Evolutionary conservation across 768 basidiomycete genomes (phyloP).

Genomic region (Psilocybe cyanescens): DNA sequence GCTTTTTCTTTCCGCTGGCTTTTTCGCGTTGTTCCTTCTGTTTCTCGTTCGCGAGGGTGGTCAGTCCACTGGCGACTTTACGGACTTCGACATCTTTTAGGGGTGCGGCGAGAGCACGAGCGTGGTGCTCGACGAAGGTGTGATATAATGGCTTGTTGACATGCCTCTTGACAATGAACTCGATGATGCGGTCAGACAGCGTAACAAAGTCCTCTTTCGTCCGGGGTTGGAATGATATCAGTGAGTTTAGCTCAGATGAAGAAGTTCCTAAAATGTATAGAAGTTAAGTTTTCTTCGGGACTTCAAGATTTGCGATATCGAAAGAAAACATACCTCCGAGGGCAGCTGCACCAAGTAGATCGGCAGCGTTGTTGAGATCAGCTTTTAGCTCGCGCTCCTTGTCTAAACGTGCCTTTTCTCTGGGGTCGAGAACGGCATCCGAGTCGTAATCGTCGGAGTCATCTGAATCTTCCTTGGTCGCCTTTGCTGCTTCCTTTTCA

Average conservation of each 20-base stretch:
- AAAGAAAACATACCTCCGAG: conserved; percentile 56
- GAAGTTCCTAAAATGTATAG: conserved; percentile 56
- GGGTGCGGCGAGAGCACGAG: conserved; percentile 71
- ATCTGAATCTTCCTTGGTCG: conserved; percentile 45
- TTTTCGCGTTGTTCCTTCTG: conserved; percentile 89
- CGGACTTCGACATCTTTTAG: conserved; percentile 91
- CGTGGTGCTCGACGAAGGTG: conserved; percentile 83
- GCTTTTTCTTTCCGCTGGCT: conserved; percentile 89
- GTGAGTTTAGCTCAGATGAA: conserved; percentile 65
- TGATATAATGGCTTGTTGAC: conserved; percentile 83
- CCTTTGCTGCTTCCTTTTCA: conserved; percentile 85
- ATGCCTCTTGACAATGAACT: conserved; percentile 78
- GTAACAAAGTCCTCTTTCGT: conserved; percentile 87
- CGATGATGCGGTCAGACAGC: conserved; percentile 75
- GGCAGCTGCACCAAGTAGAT: conserved; percentile 74
- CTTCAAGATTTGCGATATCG: not conserved
- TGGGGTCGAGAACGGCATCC: conserved; percentile 78
- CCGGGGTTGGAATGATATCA: conserved; percentile 80
- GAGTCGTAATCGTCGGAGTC: conserved; percentile 64
- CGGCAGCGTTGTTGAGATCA: conserved; percentile 84
- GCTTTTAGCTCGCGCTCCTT: conserved; percentile 84
- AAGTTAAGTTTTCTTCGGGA: not conserved
- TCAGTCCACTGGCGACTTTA: conserved; percentile 84
- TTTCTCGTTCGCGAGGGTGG: conserved; percentile 93
- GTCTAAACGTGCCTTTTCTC: conserved; percentile 76